Evolutionary conservation across 306 rosid species (phyloP).

Genomic region (Cucumis hystrix): DNA sequence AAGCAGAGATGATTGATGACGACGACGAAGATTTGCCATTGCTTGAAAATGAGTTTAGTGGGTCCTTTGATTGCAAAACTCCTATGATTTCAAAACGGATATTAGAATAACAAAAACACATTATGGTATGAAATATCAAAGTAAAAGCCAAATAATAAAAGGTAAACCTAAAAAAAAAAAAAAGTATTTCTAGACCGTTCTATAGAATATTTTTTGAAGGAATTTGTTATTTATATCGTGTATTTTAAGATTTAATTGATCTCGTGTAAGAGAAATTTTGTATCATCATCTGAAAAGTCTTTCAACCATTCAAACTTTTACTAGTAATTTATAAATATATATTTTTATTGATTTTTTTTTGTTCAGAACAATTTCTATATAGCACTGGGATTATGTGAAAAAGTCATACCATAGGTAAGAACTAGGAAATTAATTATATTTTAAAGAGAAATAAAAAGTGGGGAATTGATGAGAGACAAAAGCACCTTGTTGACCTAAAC

Average conservation of each 20-base stretch:
- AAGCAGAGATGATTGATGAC: slow-evolving; percentile 21
- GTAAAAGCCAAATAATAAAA: background rate
- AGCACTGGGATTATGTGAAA: background rate
- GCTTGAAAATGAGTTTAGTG: slow-evolving; percentile 46
- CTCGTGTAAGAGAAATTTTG: too few species aligned
- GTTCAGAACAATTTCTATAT: background rate
- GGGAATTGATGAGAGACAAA: background rate
- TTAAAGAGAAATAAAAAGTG: background rate
- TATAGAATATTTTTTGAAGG: too few species aligned
- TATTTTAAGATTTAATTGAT: too few species aligned
- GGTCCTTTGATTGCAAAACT: slow-evolving; percentile 56
- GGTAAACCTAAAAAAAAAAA: too few species aligned
- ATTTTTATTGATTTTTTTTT: background rate
- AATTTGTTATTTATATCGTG: too few species aligned
- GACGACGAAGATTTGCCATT: slow-evolving; percentile 6
- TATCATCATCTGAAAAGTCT: background rate
- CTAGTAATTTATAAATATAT: background rate
- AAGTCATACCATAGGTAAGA: background rate
- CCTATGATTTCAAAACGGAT: slow-evolving; percentile 19
- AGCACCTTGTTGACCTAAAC: background rate
- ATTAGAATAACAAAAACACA: background rate
- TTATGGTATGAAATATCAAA: background rate
- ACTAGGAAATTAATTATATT: background rate
- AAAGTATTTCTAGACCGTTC: too few species aligned
- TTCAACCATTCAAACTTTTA: background rate